Conservation (phyloP, 2,329 filamentous ascomycete genomes). For the Rhinocladiella mackenziei region DNA sequence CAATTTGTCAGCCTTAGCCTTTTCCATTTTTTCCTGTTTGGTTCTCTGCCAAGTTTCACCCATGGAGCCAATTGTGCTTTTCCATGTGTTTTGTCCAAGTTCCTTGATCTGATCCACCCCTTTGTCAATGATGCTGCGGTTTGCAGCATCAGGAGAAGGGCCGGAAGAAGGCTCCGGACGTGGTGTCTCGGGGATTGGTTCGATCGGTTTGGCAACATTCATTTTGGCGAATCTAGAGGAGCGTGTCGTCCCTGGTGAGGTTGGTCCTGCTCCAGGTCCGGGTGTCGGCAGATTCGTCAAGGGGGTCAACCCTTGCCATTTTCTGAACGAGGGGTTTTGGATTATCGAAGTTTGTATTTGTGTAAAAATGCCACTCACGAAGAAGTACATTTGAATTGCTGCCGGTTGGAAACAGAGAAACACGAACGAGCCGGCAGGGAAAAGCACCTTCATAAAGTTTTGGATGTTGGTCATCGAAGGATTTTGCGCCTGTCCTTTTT, state of each 20-base stretch:
- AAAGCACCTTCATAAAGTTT: conserved; percentile 33
- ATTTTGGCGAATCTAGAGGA: conserved; percentile 12
- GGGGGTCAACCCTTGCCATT: conserved; percentile 5
- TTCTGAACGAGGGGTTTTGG: conserved; percentile 7
- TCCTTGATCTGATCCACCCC: conserved; percentile 35
- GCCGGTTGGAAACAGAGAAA: conserved; percentile 18
- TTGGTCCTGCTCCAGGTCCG: not conserved
- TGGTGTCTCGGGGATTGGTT: not conserved
- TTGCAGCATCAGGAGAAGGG: conserved; percentile 10
- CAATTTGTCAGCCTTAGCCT: conserved; percentile 6
- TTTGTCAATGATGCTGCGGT: conserved; percentile 36
- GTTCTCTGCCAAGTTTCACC: conserved; percentile 10
- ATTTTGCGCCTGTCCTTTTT: too few species aligned
- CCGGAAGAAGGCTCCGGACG: not conserved
- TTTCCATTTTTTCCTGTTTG: conserved; percentile 4
- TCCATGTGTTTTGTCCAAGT: conserved; percentile 15
- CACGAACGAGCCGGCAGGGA: conserved; percentile 52
- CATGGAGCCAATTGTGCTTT: conserved; percentile 7
- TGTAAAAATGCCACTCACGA: conserved; percentile 18
- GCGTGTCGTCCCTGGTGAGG: not conserved
- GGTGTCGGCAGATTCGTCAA: conserved; percentile 1
- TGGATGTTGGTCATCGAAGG: conserved; percentile 25
- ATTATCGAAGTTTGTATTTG: conserved; percentile 10
- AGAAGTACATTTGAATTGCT: conserved; percentile 18
- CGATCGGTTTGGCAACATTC: conserved; percentile 9